Base-by-base conservation (phyloP, 495 filamentous ascomycete genomes). In the Neurospora tetraspora region DNA sequence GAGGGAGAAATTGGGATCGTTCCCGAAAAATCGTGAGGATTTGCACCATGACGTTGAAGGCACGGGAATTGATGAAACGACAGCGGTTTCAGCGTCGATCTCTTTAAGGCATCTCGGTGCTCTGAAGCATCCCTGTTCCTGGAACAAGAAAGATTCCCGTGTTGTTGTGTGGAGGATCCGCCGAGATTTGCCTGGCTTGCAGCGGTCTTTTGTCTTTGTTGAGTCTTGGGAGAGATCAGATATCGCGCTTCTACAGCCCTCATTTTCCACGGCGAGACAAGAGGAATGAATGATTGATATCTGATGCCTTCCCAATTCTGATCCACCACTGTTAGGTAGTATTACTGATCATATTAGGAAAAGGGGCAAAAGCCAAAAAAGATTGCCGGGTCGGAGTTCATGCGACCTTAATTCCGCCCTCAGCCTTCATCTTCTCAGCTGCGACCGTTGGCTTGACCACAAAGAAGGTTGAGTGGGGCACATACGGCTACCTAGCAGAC, bases 61-160 rank as follows among this genome's bases (percentile, higher is more conserved):
- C 37, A 59, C 68, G 70, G 43, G 71, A 39, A 68, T 76, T 72
- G 73, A 73, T 78, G 77, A 78, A 78, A 78, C 77, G 72, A 69
- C 43, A 59, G 43, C 72, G 72, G 77, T 78, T 78, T 78, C 77
- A 78, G 74, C 69, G 69, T 43, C 75, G 23, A 68, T 31, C 8
- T 70, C 45, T 34, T 65, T 47, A 68, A 27, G 53, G 39, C 53
- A 65, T 65, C 53, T 65, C 53, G 14, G 27, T 65, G 53, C 27
- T 65, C 27, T 65, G 27, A 36, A 65, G 7, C 53, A 65, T 34
- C 53, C 53, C 12, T 65, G 53, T 65, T 65, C 53, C 53, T 34
- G 53, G 53, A 65, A 61, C 27, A 65, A 18, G 9, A 7, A 31
- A 65, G 27, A 65, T 18, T 65, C 14, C 27, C 53, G 34, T 65